Evolutionary conservation across 129 eudicot species (phyloP).

Genomic region (Arctium lappa): DNA sequence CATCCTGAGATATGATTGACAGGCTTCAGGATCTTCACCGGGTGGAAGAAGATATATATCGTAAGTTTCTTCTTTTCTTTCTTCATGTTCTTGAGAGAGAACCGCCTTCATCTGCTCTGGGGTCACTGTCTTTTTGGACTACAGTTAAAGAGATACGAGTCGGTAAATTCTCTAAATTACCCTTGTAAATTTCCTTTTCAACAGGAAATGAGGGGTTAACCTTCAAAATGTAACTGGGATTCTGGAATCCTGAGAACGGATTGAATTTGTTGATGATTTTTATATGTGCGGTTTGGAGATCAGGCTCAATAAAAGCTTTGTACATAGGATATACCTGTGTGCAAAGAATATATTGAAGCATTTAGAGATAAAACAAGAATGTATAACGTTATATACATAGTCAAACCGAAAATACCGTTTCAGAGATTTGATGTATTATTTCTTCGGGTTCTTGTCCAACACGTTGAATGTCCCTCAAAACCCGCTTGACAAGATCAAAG

Average conservation of each 20-base stretch:
- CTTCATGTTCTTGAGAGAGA: constrained; percentile 53
- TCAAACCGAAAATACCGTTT: constrained; percentile 51
- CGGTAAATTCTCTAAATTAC: background rate
- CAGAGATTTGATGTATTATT: constrained; percentile 93
- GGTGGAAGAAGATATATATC: constrained; percentile 98
- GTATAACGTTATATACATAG: background rate
- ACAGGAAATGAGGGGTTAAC: constrained; percentile 23
- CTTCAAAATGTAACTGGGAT: constrained; percentile 91
- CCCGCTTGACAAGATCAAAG: constrained; percentile 94
- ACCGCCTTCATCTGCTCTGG: constrained; percentile 76
- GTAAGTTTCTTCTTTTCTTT: constrained; percentile 82
- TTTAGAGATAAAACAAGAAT: constrained; percentile 11
- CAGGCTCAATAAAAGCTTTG: constrained; percentile 97
- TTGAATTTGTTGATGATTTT: constrained; percentile 88
- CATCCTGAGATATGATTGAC: constrained; percentile 95
- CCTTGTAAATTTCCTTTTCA: background rate
- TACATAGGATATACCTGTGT: constrained; percentile 97
- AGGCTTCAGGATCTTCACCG: constrained; percentile 97
- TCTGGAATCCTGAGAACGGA: constrained; percentile 94
- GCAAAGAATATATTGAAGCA: constrained; percentile 16
- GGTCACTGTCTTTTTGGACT: constrained; percentile 72
- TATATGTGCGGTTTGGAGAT: constrained; percentile 89
- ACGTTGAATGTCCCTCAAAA: constrained; percentile 94
- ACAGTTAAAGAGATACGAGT: constrained; percentile 17
- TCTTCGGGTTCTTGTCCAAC: constrained; percentile 99